Evolutionary conservation across 2,329 filamentous ascomycete genomes (phyloP).

Genomic region (Fusarium abutilonis): DNA sequence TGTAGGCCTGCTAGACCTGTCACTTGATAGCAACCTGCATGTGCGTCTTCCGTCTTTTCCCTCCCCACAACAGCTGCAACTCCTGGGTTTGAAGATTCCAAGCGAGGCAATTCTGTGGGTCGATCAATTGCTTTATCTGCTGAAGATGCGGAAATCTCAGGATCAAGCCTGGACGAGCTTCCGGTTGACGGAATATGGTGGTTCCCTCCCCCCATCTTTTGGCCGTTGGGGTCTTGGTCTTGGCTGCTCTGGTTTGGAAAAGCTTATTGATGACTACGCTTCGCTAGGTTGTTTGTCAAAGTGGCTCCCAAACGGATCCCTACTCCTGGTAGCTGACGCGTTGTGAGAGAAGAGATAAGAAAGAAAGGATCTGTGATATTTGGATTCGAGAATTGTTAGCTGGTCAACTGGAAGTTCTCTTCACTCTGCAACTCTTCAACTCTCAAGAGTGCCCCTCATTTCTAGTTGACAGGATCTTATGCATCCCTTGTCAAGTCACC

Average conservation of each 20-base stretch:
- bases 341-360: constrained; percentile 6
- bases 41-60: not conserved
- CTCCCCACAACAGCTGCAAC: constrained; percentile 36
- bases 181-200: constrained; percentile 7
- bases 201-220: constrained; percentile 18
- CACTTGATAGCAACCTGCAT: constrained; percentile 26
- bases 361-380: too few relatives aligned
- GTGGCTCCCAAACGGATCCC: not conserved
- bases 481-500: constrained; percentile 14
- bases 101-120: constrained; percentile 3
- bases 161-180: not conserved
- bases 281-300: not conserved
- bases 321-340: constrained; percentile 4
- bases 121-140: not conserved
- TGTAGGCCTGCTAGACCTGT: not conserved
- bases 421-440: too few relatives aligned
- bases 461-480: not conserved
- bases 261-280: constrained; percentile 15
- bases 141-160: not conserved
- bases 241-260: constrained; percentile 14
- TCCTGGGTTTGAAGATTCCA: constrained; percentile 22
- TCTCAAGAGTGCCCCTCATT: constrained; percentile 19
- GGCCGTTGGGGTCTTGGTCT: constrained; percentile 28
- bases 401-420: too few relatives aligned
- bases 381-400: too few relatives aligned